Base-by-base conservation (phyloP, 768 basidiomycete genomes). In the Tylopilus felleus region DNA sequence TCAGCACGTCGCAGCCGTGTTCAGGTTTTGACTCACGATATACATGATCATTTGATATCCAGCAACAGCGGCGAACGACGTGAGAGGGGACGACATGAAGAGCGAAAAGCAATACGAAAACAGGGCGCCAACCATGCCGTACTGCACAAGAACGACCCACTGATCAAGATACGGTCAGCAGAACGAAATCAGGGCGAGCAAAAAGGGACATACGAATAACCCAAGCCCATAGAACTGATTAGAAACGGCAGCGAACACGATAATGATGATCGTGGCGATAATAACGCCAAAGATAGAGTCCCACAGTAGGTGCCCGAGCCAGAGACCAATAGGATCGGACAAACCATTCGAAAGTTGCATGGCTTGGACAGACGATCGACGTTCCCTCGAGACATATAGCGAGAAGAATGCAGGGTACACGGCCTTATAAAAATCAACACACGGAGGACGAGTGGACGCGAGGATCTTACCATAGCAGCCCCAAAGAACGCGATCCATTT, bases 321-420 rank as follows among this genome's bases (percentile, higher is more conserved):
- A 90, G 41, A 91, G 72, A 3, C 85, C 87, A 45, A 82, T 66
- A 19, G 86, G 83, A 60, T 89, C 75, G 1, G 83, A 77, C 25
- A 90, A 68, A 1, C 89, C 89, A 65, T 91, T 89, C 33, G 85
- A 87, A 33, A 86, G 73, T 62, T 91, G 89, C 86, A 91, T 92
- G 3, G 88, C 85, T 65, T 90, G 87, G 0, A 91, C 86, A 42
- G 73, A 69, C 2, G 83, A 81, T 2, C 81, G 77, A 10, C 86
- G 80, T 63, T 92, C 90, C 56, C 77, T 77, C 0, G 87, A 83
- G 4, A 89, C 87, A 66, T 92, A 92, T 14, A 92, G 67, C 10
- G 86, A 79, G 60, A 83, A 90, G 72, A 92, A 92, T 4, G 89
- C 89, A n/a, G 90, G 87, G 63, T 80, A 91, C 1, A 88, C 83